phyloP scores from a whole-genome alignment of 2,329 filamentous ascomycete genomes.

The Pseudogymnoascus sp. region DNA sequence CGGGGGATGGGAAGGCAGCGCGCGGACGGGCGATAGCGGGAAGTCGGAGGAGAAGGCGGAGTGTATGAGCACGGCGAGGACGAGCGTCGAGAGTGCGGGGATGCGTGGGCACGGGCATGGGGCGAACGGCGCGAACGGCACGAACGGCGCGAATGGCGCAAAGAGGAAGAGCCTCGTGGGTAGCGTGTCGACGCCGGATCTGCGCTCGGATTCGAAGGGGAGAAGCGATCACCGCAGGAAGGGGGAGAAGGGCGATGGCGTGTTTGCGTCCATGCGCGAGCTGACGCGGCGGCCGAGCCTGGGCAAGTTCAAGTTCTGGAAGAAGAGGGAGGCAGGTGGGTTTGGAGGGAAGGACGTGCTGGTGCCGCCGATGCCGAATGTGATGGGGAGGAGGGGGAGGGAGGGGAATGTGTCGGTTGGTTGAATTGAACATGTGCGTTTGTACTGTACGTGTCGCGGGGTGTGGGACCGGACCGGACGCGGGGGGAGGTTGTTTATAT shows the following conservation, averaged over 20 bases:
- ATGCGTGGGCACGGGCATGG: neutral
- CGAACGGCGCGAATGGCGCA: too few relatives aligned
- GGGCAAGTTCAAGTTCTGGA: neutral
- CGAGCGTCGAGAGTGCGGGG: neutral
- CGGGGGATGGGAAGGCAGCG: neutral
- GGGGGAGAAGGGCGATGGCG: neutral
- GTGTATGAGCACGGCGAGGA: neutral
- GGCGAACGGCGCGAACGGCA: neutral
- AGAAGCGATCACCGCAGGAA: neutral
- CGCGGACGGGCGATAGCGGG: neutral
- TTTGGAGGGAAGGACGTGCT: neutral
- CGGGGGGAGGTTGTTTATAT: neutral
- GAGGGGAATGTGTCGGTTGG: neutral
- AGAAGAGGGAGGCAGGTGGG: neutral
- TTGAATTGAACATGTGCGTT: neutral
- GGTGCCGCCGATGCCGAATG: neutral
- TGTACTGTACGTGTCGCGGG: neutral
- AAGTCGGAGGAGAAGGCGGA: neutral
- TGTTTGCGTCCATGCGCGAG: neutral
- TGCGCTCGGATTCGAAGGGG: neutral
- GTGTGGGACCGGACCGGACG: neutral
- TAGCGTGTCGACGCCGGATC: neutral
- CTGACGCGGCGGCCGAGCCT: neutral
- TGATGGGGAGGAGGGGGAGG: constrained; percentile 4
- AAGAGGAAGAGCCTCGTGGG: neutral